Evolutionary conservation across 768 basidiomycete species (phyloP), one percentile per base, ranked within the genome.

Genomic region (Mycena rosella): DNA sequence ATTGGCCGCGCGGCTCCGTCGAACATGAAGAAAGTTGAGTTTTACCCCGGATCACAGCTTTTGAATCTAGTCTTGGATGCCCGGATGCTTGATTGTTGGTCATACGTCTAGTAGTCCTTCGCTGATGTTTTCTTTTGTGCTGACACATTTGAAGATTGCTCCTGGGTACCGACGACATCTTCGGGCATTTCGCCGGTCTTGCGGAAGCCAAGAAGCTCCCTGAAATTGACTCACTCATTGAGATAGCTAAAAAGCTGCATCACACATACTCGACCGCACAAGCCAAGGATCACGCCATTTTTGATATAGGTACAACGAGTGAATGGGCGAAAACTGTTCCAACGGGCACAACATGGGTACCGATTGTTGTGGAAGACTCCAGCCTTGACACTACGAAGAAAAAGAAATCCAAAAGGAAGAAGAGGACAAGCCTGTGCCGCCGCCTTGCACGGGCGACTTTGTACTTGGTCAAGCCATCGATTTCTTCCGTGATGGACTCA

Each of bases 11-110:
- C 72, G 26, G 69, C 72, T 34, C 80, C n/a, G n/a, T n/a, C n/a
- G n/a, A n/a, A n/a, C n/a, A n/a, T n/a, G n/a, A n/a, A n/a, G n/a
- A n/a, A n/a, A 78, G 55, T 42, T 26, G 22, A 79, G 76, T 80
- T 74, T 60, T 77, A 79, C 52, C 70, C 72, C 0, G 47, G 49
- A 13, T 29, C 58, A 0, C 74, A 81, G 14, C 55, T 80, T 1
- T 40, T 67, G 0, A 68, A 74, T 51, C 58, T 75, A 0, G 73
- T 80, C 8, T 71, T 79, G 17, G 77, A 80, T 60, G 72, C 60
- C 2, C 72, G 74, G 1, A 77, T 80, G 42, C 74, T 80, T 18
- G 77, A 81, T 52, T 79, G 78, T 51, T 81, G 78, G 78, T 36
- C 74, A 78, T 79, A 59, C 22, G 74, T 59, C 17, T n/a, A n/a